phyloP scores from a whole-genome alignment of 441 rosid species.

The Eutrema salsugineum region DNA sequence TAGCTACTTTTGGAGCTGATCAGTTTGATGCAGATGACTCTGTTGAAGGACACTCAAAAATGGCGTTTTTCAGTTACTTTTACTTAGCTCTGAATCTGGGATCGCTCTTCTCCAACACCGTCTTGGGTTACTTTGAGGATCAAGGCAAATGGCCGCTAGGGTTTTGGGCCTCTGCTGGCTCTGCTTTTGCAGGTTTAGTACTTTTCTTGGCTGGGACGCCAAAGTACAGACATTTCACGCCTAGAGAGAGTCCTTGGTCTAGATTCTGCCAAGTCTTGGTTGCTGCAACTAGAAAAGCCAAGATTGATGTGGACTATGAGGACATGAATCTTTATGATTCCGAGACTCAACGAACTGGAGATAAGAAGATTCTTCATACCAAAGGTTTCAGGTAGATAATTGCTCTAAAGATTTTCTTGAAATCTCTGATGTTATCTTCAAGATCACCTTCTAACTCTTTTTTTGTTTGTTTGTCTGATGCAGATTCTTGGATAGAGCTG shows the following conservation, averaged over 20 bases:
- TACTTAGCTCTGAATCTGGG: conserved; percentile 69
- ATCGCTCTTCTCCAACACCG: conserved; percentile 66
- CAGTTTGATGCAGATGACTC: conserved; percentile 72
- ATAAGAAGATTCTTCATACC: conserved; percentile 59
- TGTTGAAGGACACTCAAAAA: conserved; percentile 60
- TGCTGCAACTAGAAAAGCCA: conserved; percentile 54
- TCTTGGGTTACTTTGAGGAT: conserved; percentile 64
- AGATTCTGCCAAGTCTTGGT: conserved; percentile 60
- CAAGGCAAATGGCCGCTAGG: conserved; percentile 63
- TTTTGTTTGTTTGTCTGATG: neutral
- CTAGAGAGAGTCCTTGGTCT: conserved; percentile 58
- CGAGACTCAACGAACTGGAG: conserved; percentile 29
- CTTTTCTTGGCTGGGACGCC: conserved; percentile 58
- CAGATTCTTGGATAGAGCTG: conserved; percentile 73
- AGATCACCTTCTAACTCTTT: neutral
- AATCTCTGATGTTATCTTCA: neutral
- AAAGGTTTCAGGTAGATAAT: conserved; percentile 56
- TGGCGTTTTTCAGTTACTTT: conserved; percentile 71
- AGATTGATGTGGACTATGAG: conserved; percentile 21
- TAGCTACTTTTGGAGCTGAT: conserved; percentile 60
- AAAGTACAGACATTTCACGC: conserved; percentile 54
- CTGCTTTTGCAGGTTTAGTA: conserved; percentile 50
- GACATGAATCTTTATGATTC: conserved; percentile 40
- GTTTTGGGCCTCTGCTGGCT: conserved; percentile 64
- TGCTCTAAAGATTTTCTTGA: neutral